Conservation (phyloP, 257 asterid genomes). For the Paulownia fortunei region DNA sequence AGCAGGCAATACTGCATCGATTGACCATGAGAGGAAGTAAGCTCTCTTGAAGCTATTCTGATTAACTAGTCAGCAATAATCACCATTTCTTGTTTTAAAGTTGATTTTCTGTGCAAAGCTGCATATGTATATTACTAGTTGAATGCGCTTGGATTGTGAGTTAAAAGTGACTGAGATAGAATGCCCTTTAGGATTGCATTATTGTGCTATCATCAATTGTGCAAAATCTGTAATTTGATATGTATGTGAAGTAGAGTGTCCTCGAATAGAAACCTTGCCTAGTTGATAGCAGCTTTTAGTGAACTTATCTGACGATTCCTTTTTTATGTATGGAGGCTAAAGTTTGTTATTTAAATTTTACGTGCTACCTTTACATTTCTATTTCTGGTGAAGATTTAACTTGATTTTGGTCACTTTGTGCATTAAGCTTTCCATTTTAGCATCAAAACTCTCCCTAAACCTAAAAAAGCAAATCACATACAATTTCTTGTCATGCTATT, state of each 20-base stretch:
- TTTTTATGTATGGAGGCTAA: not conserved
- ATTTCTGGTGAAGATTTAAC: not conserved
- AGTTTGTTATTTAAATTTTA: not conserved
- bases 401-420: not conserved
- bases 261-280: not conserved
- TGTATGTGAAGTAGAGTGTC: not conserved
- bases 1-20: conserved; percentile 40
- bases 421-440: not conserved
- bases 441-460: not conserved
- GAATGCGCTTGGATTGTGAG: not conserved
- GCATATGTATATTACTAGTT: conserved; percentile 13
- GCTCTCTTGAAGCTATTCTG: conserved; percentile 38
- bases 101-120: conserved; percentile 22
- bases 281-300: not conserved
- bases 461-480: not conserved
- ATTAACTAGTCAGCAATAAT: not conserved
- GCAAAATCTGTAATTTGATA: not conserved
- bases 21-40: conserved; percentile 65
- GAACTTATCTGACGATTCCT: conserved; percentile 10
- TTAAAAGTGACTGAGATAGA: not conserved
- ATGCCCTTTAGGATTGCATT: conserved; percentile 8
- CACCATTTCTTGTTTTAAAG: conserved; percentile 9
- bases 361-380: not conserved
- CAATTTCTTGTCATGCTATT: not conserved
- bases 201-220: too few relatives aligned